Percentiles rank a stretch among this genome's conserved stretches.
phyloP scores from a whole-genome alignment of 2,329 filamentous ascomycete species.

The Penicillium verrucosum region DNA sequence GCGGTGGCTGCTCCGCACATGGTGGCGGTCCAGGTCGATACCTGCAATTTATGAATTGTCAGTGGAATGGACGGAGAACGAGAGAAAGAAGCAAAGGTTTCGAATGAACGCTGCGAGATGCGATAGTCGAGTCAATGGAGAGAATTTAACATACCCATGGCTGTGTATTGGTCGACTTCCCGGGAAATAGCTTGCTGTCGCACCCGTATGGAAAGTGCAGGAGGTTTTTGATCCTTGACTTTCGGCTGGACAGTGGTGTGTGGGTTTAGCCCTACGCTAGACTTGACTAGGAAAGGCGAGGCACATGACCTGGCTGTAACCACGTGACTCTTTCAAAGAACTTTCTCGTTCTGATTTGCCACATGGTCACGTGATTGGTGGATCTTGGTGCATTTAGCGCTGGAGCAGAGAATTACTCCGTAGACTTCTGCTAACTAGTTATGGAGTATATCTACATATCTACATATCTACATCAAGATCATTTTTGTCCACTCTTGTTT shows the following conservation, averaged over 20 bases:
- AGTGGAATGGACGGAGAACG: conserved; percentile 7
- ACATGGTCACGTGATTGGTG: not conserved
- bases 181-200: conserved; percentile 42
- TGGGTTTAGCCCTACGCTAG: conserved; percentile 47
- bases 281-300: conserved; percentile 17
- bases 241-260: conserved; percentile 42
- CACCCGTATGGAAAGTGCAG: conserved; percentile 38
- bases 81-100: not conserved
- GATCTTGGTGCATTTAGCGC: not conserved
- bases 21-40: conserved; percentile 60
- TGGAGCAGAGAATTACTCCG: not conserved
- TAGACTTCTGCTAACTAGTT: no score
- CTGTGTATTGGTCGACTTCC: conserved; percentile 41
- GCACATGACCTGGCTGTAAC: conserved; percentile 8
- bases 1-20: conserved; percentile 70
- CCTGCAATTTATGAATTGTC: conserved; percentile 33
- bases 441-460: no score
- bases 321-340: not conserved
- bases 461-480: no score
- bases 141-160: conserved; percentile 41
- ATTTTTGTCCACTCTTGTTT: not conserved
- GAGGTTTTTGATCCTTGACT: conserved; percentile 41
- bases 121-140: not conserved
- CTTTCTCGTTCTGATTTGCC: not conserved
- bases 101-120: not conserved